Evolutionary conservation across 106 monocot genomes (phyloP).

Genomic region (Dendrobium catenatum): DNA sequence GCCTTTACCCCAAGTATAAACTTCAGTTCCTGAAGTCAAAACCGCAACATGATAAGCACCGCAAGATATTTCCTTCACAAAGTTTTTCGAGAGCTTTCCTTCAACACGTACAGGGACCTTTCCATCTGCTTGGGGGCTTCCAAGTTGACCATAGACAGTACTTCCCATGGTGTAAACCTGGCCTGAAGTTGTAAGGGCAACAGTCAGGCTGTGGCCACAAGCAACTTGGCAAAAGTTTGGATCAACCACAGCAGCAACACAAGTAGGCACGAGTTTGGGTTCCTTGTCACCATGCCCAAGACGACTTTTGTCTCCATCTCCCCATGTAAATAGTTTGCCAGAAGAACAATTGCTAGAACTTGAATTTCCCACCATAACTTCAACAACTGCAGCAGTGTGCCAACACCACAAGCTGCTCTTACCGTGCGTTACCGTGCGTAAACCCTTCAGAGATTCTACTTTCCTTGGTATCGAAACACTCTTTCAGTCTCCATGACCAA

Average conservation of each 20-base stretch:
- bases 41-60: slow-evolving; percentile 83
- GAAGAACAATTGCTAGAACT: slow-evolving; percentile 59
- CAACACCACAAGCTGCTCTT: slow-evolving; percentile 79
- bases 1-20: slow-evolving; percentile 86
- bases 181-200: slow-evolving; percentile 64
- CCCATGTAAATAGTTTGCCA: slow-evolving; percentile 81
- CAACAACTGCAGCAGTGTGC: slow-evolving; percentile 86
- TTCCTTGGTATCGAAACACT: slow-evolving; percentile 58
- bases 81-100: slow-evolving; percentile 61
- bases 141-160: slow-evolving; percentile 77
- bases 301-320: slow-evolving; percentile 73
- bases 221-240: slow-evolving; percentile 77
- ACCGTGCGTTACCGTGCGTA: slow-evolving; percentile 34
- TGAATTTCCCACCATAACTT: slow-evolving; percentile 65
- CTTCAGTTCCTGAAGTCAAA: slow-evolving; percentile 77
- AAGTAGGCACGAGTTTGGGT: slow-evolving; percentile 64
- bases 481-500: slow-evolving; percentile 70
- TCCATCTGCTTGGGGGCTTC: slow-evolving; percentile 64
- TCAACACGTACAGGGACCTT: slow-evolving; percentile 63
- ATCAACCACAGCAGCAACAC: slow-evolving; percentile 66
- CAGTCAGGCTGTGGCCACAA: slow-evolving; percentile 77
- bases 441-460: slow-evolving; percentile 64
- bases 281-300: slow-evolving; percentile 85
- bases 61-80: slow-evolving; percentile 70
- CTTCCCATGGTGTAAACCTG: slow-evolving; percentile 82